Evolutionary conservation across 2,329 filamentous ascomycete species (phyloP).

Genomic region (Rhynchosporium secalis): DNA sequence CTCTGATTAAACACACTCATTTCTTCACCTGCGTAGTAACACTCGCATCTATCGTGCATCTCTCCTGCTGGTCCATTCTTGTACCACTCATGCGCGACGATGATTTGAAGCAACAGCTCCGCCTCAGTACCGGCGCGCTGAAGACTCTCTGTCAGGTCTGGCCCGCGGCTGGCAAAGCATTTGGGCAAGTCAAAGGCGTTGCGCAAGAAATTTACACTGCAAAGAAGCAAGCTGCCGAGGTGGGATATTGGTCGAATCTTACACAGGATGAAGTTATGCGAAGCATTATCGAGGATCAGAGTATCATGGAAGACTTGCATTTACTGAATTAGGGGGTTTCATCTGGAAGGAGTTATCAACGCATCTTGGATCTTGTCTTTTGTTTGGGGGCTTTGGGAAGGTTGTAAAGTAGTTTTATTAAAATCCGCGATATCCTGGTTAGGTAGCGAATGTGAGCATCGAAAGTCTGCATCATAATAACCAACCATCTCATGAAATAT

Average conservation of each 20-base stretch:
- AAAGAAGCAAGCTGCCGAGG: constrained; percentile 37
- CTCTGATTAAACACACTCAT: constrained; percentile 72
- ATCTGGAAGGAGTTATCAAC: not conserved
- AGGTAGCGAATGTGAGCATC: not conserved
- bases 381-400: not conserved
- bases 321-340: constrained; percentile 25
- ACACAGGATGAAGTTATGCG: constrained; percentile 38
- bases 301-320: constrained; percentile 38
- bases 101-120: constrained; percentile 71
- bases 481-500: not conserved
- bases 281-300: constrained; percentile 38
- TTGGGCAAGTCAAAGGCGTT: constrained; percentile 73
- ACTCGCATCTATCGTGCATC: constrained; percentile 75
- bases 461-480: constrained; percentile 10
- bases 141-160: constrained; percentile 37
- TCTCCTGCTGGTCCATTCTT: constrained; percentile 68
- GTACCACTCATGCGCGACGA: constrained; percentile 51
- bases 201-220: constrained; percentile 67
- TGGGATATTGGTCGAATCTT: constrained; percentile 35
- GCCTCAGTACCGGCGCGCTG: constrained; percentile 60
- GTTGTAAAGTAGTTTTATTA: constrained; percentile 11
- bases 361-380: not conserved
- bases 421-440: not conserved
- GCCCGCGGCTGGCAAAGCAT: constrained; percentile 57
- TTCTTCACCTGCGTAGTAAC: constrained; percentile 83